Base-by-base conservation (phyloP, 2,329 filamentous ascomycete species). In the Pseudogymnoascus sp. region DNA sequence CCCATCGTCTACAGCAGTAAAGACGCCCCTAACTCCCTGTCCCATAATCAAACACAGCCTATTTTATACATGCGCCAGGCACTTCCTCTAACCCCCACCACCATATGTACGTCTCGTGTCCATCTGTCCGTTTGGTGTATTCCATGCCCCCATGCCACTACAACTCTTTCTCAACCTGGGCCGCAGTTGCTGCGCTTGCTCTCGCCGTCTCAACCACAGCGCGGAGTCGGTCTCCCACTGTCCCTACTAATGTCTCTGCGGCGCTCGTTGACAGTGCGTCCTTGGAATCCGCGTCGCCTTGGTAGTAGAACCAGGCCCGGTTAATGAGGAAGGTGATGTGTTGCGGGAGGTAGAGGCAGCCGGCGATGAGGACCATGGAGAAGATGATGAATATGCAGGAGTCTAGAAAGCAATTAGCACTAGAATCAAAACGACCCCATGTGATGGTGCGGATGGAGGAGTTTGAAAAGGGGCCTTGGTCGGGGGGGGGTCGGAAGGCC, bases 251-350 rank as follows among this genome's bases (percentile, higher is more conserved):
- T 19, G 69, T 65, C 28, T 66, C 67, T 40, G 66, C 65, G 33
- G 62, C 46, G 31, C 65, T 68, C 61, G 70, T 66, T 33, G 69
- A 56, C 19, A 68, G 61, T 28, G 33, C 35, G 22, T 38, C 59
- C 22, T 60, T 41, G 31, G 59, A 38, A 5, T 61, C 50, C 12
- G 68, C 79, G 64, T 96, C 92, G 69, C 95, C 95, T 68, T 88
- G 88, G 76, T 91, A 90, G 81, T 99, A 99, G 81, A 97, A 99
- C 85, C 91, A 96, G 62, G 91, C 88, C 73, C 93, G 89, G 73
- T 87, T 86, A 72, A 88, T 84, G 70, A 99, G 88, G 74, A 91
- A 89, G 71, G 85, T 82, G 71, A 98, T 79, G 78, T 98, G 93
- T 72, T 96, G 89, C 10, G 95, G 95, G 16, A 99, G 90, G 81